Conservation (phyloP, 2,329 filamentous ascomycete species). For the Didymella arachidicola region DNA sequence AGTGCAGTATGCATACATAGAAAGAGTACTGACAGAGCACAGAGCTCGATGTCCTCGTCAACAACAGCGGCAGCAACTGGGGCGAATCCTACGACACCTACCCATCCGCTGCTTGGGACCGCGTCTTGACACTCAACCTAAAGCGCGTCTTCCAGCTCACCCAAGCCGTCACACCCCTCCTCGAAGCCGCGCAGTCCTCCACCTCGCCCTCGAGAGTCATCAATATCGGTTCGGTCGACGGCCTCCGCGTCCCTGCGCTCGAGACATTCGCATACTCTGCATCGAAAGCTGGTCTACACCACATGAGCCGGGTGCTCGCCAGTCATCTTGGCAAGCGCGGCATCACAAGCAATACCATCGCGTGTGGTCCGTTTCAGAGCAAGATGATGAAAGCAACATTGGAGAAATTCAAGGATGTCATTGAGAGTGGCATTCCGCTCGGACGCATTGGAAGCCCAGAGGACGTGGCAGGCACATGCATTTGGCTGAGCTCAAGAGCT, state of each 20-base stretch:
- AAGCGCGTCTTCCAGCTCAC: conserved; percentile 72
- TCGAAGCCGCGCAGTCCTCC: conserved; percentile 60
- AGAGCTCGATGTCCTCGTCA: conserved; percentile 68
- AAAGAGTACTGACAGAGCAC: conserved; percentile 20
- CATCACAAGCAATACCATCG: conserved; percentile 72
- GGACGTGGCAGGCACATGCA: conserved; percentile 75
- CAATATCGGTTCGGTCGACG: conserved; percentile 71
- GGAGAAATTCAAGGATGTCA: conserved; percentile 63
- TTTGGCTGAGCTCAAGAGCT: conserved; percentile 73
- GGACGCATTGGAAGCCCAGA: conserved; percentile 71
- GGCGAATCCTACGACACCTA: conserved; percentile 67
- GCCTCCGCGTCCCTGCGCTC: conserved; percentile 65
- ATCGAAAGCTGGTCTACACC: conserved; percentile 69
- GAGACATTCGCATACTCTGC: conserved; percentile 68
- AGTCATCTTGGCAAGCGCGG: conserved; percentile 66
- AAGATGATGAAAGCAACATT: conserved; percentile 78
- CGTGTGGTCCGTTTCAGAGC: conserved; percentile 74
- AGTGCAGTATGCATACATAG: not conserved
- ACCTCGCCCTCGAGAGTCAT: conserved; percentile 65
- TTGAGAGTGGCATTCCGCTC: conserved; percentile 68
- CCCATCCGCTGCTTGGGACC: conserved; percentile 61
- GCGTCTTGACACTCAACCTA: conserved; percentile 67
- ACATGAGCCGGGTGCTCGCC: conserved; percentile 70
- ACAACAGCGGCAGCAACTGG: conserved; percentile 73
- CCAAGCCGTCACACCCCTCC: conserved; percentile 67